Evolutionary conservation across 2,329 filamentous ascomycete genomes (phyloP).

Genomic region (Epichloe hybrida): DNA sequence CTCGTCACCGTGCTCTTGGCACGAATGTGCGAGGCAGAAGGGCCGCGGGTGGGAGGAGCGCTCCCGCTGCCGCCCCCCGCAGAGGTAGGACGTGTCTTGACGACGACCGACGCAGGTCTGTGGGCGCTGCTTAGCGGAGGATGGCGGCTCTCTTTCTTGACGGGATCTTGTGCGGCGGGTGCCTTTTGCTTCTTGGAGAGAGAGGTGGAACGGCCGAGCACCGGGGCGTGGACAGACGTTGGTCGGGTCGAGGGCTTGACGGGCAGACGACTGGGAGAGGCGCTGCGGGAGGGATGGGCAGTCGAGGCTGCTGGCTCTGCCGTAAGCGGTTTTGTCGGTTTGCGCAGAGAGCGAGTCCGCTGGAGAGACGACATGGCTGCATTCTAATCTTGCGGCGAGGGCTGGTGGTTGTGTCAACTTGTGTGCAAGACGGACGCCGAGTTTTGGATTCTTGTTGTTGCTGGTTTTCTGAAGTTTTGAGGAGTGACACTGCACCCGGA

Average conservation of each 20-base stretch:
- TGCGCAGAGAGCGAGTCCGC: constrained; percentile 27
- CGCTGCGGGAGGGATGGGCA: constrained; percentile 18
- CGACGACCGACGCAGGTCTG: constrained; percentile 11
- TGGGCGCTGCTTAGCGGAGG: constrained; percentile 21
- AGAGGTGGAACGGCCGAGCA: constrained; percentile 12
- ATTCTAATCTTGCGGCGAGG: no score
- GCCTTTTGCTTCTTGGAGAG: constrained; percentile 4
- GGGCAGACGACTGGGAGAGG: constrained; percentile 37
- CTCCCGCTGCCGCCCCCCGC: constrained; percentile 13
- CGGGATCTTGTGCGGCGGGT: constrained; percentile 1
- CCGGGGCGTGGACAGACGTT: constrained; percentile 12
- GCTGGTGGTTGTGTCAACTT: background rate
- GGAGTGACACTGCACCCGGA: no score
- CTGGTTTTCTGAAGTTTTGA: background rate
- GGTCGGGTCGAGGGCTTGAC: constrained; percentile 28
- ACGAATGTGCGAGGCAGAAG: constrained; percentile 13
- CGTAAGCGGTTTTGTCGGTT: constrained; percentile 6
- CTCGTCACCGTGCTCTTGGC: constrained; percentile 21
- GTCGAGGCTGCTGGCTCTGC: constrained; percentile 6
- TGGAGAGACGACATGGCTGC: constrained; percentile 7
- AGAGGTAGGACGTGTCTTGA: constrained; percentile 18
- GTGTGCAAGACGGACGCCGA: background rate
- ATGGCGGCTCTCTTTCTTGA: constrained; percentile 16
- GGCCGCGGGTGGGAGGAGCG: constrained; percentile 9
- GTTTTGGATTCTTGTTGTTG: background rate